A percentile compares a stretch with the other conserved stretches of the same genome.
Conservation (phyloP, 208 protist species). For the Trypanosomatidae sp. region DNA sequence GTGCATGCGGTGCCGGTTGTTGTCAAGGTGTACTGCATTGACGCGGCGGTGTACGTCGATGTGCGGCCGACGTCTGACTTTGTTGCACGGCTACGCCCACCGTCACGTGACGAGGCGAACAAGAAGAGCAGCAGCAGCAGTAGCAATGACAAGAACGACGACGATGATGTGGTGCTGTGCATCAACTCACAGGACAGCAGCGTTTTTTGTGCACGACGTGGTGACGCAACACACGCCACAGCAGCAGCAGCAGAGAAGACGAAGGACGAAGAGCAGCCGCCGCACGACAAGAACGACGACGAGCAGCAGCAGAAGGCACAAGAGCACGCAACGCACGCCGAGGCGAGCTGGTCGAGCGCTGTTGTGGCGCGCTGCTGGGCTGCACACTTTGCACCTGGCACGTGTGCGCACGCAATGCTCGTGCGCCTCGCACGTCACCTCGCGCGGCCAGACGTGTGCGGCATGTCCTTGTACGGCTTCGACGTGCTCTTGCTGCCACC, state of each 20-base stretch:
- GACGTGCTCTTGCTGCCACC: conserved; percentile 62
- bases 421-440: conserved; percentile 21
- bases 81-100: conserved; percentile 10
- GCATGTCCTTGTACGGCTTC: conserved; percentile 63
- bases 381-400: conserved; percentile 37
- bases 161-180: too few species aligned
- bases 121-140: too few species aligned
- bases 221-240: conserved; percentile 2
- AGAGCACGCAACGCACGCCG: not conserved
- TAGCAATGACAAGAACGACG: too few species aligned
- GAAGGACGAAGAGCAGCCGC: not conserved
- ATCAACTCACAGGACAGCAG: too few species aligned
- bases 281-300: conserved; percentile 32
- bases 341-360: not conserved
- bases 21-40: conserved; percentile 78
- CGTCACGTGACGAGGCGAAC: too few species aligned
- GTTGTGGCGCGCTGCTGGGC: conserved; percentile 11
- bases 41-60: conserved; percentile 29
- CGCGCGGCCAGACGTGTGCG: conserved; percentile 11
- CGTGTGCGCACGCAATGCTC: conserved; percentile 18
- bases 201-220: too few species aligned
- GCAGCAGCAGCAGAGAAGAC: conserved; percentile 1
- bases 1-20: conserved; percentile 44
- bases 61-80: conserved; percentile 40
- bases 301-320: not conserved